phyloP scores from a whole-genome alignment of 1,139 yeast genomes.

The Suhomyces terraborum region DNA sequence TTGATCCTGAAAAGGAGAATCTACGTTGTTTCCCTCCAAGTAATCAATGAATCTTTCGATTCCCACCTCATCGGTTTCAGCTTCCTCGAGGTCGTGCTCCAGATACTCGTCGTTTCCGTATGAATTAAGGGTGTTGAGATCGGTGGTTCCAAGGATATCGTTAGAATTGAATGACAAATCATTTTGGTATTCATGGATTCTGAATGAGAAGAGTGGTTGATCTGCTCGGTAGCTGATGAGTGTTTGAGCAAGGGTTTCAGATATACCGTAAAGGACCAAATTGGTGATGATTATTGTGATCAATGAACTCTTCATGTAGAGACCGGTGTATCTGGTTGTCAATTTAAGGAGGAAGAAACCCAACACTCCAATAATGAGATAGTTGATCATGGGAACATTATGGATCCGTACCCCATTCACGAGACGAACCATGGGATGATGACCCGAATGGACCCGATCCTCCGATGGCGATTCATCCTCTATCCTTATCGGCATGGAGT shows the following conservation, averaged over 20 bases:
- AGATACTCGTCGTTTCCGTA: constrained; percentile 9
- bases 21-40: constrained; percentile 28
- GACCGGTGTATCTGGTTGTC: constrained; percentile 58
- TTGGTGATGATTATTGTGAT: constrained; percentile 84
- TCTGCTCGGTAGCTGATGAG: constrained; percentile 40
- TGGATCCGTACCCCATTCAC: constrained; percentile 39
- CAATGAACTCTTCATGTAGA: constrained; percentile 67
- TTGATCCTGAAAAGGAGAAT: constrained; percentile 17
- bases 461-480: constrained; percentile 17
- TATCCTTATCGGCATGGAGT: constrained; percentile 29
- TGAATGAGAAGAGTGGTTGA: constrained; percentile 27
- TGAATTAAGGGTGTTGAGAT: constrained; percentile 22
- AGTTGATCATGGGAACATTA: constrained; percentile 56
- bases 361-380: constrained; percentile 51
- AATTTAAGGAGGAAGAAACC: constrained; percentile 52
- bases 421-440: constrained; percentile 21
- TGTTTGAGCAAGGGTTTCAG: constrained; percentile 88
- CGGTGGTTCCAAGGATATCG: constrained; percentile 18
- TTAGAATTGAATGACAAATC: constrained; percentile 18
- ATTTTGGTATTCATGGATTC: constrained; percentile 20
- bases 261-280: constrained; percentile 77
- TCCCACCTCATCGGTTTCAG: constrained; percentile 29
- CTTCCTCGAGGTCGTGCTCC: constrained; percentile 20
- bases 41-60: constrained; percentile 41
- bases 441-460: background rate